Percentiles rank a stretch among this genome's conserved stretches.
Conservation (phyloP, 2,329 filamentous ascomycete species). For the Torrubiella hemipterigena region DNA sequence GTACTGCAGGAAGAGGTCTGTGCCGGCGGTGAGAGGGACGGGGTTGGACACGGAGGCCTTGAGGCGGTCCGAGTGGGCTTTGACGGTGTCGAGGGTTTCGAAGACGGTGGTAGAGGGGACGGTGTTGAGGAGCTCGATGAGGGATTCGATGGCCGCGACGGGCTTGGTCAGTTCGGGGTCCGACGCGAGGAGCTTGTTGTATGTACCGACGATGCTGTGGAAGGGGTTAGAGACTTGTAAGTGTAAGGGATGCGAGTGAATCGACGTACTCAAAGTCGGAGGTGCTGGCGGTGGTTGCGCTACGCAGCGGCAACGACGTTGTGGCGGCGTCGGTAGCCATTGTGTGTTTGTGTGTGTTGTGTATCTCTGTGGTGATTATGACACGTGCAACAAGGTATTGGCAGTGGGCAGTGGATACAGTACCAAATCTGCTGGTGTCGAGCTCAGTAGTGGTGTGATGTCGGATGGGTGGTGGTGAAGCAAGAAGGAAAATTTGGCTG, state of each 20-base stretch:
- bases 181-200: conserved; percentile 39
- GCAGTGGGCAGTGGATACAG: too few species aligned
- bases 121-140: conserved; percentile 75
- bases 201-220: conserved; percentile 43
- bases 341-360: conserved; percentile 1
- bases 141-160: conserved; percentile 82
- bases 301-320: conserved; percentile 14
- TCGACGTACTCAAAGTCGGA: conserved; percentile 22
- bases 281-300: conserved; percentile 9
- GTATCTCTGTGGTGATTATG: not conserved
- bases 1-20: conserved; percentile 91
- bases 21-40: conserved; percentile 84
- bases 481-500: conserved; percentile 3
- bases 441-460: not conserved
- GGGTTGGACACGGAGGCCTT: conserved; percentile 75
- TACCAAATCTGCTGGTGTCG: too few species aligned
- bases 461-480: not conserved
- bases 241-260: not conserved
- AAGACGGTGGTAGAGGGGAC: conserved; percentile 77
- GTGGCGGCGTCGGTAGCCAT: conserved; percentile 5
- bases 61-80: conserved; percentile 63
- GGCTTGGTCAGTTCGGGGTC: conserved; percentile 90
- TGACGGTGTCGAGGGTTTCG: conserved; percentile 82
- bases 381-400: too few species aligned
- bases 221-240: not conserved